A percentile compares a stretch with the other conserved stretches of the same genome.
These are phyloP conservation scores for Suillus lakei DNA, from an alignment of 768 basidiomycete species.

Conservation along the genomic window DNA sequence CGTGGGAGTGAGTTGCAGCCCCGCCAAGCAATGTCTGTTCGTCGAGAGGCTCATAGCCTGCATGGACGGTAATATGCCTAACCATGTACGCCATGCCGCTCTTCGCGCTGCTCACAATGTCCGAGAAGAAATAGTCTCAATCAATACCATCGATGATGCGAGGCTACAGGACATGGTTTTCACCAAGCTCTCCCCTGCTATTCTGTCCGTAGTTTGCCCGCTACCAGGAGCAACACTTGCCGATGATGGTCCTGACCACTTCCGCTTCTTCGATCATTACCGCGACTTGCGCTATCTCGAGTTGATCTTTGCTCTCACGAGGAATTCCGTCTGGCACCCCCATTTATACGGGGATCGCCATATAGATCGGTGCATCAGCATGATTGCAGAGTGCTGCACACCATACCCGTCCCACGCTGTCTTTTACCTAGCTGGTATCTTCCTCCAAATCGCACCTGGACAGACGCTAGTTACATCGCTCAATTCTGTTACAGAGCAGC, in stretches of 20 bases:
- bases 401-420: no score
- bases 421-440: not conserved
- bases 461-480: not conserved
- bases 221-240: not conserved
- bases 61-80: no score
- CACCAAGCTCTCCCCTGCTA: not conserved
- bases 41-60: no score
- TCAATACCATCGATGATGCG: no score
- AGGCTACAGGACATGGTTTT: not conserved
- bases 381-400: not conserved
- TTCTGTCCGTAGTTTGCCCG: not conserved
- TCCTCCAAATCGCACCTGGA: not conserved
- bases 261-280: rapidly evolving
- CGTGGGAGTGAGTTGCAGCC: no score
- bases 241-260: not conserved
- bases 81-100: no score
- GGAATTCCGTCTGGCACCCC: not conserved
- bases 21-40: no score
- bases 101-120: no score
- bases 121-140: no score
- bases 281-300: not conserved
- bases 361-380: not conserved
- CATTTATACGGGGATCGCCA: not conserved
- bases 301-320: not conserved
- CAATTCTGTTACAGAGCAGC: not conserved